phyloP scores from a whole-genome alignment of 139 green algal genomes.

The Chlamydomonas asymmetrica region DNA sequence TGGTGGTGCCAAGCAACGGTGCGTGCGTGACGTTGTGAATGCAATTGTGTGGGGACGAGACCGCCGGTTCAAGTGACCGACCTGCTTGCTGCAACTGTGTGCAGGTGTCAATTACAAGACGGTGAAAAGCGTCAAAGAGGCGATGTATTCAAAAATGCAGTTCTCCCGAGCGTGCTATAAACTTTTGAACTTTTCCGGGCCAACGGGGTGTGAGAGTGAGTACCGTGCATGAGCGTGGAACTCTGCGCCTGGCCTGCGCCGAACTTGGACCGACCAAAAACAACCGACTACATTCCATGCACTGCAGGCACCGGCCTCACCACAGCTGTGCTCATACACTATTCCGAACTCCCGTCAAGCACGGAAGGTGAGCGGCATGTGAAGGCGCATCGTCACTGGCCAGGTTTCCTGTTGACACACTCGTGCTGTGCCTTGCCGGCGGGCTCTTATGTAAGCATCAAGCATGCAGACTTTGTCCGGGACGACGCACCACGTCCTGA shows the following conservation, averaged over 20 bases:
- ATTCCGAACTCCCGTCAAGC: not conserved
- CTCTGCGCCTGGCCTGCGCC: not conserved
- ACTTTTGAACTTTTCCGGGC: not conserved
- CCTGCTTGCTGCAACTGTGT: too few species aligned
- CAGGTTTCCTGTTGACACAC: not conserved
- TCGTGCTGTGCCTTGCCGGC: not conserved
- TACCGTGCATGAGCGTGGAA: not conserved
- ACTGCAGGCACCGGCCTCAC: too few species aligned
- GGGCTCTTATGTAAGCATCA: not conserved
- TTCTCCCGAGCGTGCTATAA: conserved; percentile 6
- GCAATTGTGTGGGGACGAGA: too few species aligned
- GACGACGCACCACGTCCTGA: too few species aligned
- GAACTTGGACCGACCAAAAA: not conserved
- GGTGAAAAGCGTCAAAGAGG: not conserved
- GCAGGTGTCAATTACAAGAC: too few species aligned
- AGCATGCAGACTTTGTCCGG: not conserved
- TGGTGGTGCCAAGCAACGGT: too few species aligned
- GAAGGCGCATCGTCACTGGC: too few species aligned
- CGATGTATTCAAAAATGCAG: conserved; percentile 23
- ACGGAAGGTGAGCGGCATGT: not conserved
- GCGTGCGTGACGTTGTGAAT: too few species aligned
- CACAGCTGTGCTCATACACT: conserved; percentile 1
- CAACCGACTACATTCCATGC: too few species aligned
- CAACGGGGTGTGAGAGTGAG: conserved; percentile 21
- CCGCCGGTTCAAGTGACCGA: too few species aligned